Evolutionary conservation across 225 moss, liverwort and hornwort genomes (phyloP), one percentile per base, ranked within the genome.

Genomic region (Rhytidiadelphus loreus): DNA sequence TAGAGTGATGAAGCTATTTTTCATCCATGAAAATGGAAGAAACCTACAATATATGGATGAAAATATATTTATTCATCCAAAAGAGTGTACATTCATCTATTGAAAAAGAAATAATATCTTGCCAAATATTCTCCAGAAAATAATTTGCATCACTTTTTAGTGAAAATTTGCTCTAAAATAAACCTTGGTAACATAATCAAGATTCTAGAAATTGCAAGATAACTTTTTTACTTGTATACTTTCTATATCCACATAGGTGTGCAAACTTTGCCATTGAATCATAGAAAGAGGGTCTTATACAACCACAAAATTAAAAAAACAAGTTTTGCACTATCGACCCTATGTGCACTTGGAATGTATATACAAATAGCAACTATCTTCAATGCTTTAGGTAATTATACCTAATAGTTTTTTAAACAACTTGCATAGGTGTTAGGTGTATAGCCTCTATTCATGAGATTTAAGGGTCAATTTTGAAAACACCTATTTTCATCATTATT

Each of bases 371-470:
- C 4, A 18, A 48, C 0, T 1, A 0, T 32, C 20, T 2, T 32
- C 9, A 6, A 75, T 75, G 21, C 20, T 30, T 11, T 19, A 50
- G 75, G 50, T 50, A 21, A 20, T 13, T 50, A 33, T 5, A 33
- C 7, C 12, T 75, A 33, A 50, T 21, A 33, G 12, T 33, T 50
- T 33, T 3, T 20, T 50, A 41, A 33, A 21, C 33, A 75, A 32
- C 3, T 0, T 7, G 0, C 0, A 75, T 3, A 75, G 5, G 21
- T 50, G 12, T 32, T 43, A 20, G 32, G 48, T 19, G 0, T 50
- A 50, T 33, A 33, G 0, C 2, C 0, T 50, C 33, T 21, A 21
- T 33, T 75, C 0, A 8, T 8, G 4, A 75, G 2, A 21, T 1
- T 8, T 22, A 2, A 13, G 5, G 4, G 5, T 52, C 5, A 33